These are phyloP conservation scores for Moricandia moricandioides DNA, from an alignment of 345 rosid species.

Conservation along the genomic window DNA sequence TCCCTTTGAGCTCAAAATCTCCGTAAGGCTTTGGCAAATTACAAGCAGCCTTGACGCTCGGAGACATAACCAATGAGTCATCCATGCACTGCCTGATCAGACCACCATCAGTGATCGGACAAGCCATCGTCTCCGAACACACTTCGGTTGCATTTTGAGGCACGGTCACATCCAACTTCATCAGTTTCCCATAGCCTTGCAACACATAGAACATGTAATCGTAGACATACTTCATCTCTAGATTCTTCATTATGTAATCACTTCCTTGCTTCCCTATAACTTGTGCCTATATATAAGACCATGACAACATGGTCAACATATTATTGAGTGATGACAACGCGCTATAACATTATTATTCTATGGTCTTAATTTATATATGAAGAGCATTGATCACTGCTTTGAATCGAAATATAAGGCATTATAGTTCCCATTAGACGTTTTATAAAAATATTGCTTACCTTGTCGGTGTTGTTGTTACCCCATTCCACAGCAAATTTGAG, in stretches of 20 bases:
- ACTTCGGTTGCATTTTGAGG: constrained; percentile 39
- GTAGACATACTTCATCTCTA: constrained; percentile 51
- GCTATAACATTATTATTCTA: neutral
- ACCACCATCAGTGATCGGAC: constrained; percentile 37
- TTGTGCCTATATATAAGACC: constrained; percentile 43
- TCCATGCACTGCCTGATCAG: constrained; percentile 36
- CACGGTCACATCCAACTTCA: constrained; percentile 49
- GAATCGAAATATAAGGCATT: neutral
- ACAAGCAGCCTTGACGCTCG: constrained; percentile 47
- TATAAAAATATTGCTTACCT: neutral
- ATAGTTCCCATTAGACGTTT: neutral
- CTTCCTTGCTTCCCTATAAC: constrained; percentile 49
- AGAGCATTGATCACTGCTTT: neutral
- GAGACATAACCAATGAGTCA: constrained; percentile 53
- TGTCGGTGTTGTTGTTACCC: constrained; percentile 33
- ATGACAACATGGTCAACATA: neutral
- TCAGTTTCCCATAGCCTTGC: constrained; percentile 44
- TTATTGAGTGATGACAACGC: neutral
- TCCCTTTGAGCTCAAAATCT: constrained; percentile 7
- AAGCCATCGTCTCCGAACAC: constrained; percentile 47
- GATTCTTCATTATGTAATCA: constrained; percentile 37
- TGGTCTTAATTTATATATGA: neutral
- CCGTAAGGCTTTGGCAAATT: constrained; percentile 42
- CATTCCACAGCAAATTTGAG: constrained; percentile 38
- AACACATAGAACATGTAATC: constrained; percentile 62